phyloP scores from a whole-genome alignment of 1,284 basidiomycete genomes.

The Puccinia hordei region DNA sequence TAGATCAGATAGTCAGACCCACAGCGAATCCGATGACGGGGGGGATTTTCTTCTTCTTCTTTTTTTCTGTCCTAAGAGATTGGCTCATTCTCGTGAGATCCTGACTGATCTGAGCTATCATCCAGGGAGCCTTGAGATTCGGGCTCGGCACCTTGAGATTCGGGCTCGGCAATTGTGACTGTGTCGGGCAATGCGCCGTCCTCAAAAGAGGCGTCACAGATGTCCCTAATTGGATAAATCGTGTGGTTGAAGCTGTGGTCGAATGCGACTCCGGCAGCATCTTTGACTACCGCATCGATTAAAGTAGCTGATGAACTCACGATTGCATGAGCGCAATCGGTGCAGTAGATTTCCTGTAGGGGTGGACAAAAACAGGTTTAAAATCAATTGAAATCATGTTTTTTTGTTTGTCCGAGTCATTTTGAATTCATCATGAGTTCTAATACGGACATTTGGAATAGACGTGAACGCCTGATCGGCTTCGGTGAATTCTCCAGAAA shows the following conservation, averaged over 20 bases:
- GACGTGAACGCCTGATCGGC: not conserved
- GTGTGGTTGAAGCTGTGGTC: not conserved
- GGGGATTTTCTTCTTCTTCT: no score
- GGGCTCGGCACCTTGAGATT: no score
- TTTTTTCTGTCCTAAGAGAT: no score
- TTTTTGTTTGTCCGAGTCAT: no score
- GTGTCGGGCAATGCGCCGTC: not conserved
- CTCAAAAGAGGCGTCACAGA: conserved; percentile 21
- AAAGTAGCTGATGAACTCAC: conserved; percentile 15
- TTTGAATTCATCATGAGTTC: no score
- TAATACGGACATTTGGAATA: conserved; percentile 16
- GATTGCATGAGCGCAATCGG: conserved; percentile 21
- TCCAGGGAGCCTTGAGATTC: no score
- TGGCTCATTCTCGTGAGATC: no score
- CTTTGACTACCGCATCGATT: not conserved
- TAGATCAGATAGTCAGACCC: no score
- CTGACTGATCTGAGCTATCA: no score
- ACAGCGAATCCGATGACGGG: no score
- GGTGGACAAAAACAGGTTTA: no score
- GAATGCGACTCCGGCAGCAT: not conserved
- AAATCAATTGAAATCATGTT: not conserved
- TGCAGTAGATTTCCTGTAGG: conserved; percentile 22
- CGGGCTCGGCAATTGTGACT: not conserved
- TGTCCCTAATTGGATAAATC: not conserved
- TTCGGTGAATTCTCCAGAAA: not conserved